These are phyloP conservation scores for Populus pruinosa DNA, from an alignment of 345 rosid species.

Conservation along the genomic window DNA sequence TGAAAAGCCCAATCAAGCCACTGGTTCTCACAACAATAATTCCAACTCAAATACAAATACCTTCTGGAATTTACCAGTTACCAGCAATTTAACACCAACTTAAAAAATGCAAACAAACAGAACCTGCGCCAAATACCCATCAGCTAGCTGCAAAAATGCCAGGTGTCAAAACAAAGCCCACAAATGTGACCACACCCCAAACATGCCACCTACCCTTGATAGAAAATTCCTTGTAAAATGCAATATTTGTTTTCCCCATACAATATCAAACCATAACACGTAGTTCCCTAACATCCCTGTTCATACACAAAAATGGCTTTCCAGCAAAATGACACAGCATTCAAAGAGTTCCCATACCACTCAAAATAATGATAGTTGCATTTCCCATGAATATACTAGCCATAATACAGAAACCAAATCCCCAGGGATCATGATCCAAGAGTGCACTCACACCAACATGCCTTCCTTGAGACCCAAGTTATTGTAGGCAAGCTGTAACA, in stretches of 20 bases:
- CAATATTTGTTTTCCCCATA: conserved; percentile 2
- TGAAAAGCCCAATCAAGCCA: conserved; percentile 13
- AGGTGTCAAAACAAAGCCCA: background rate
- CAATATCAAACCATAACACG: conserved; percentile 14
- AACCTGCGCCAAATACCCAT: conserved; percentile 2
- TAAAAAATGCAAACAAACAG: conserved; percentile 5
- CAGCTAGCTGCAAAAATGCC: conserved; percentile 11
- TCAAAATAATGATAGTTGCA: conserved; percentile 9
- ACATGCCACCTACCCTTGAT: conserved; percentile 2
- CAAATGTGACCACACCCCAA: conserved; percentile 1
- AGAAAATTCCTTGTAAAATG: conserved; percentile 8
- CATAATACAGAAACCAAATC: conserved; percentile 24
- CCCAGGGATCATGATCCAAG: conserved; percentile 37
- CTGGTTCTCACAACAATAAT: background rate
- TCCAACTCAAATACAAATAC: conserved; percentile 14
- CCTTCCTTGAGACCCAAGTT: conserved; percentile 68
- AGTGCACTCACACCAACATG: conserved; percentile 50
- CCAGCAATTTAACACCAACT: conserved; percentile 14
- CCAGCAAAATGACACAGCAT: conserved; percentile 20
- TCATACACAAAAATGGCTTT: conserved; percentile 13
- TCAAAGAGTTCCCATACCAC: conserved; percentile 5
- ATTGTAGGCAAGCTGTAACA: conserved; percentile 62
- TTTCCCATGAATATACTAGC: conserved; percentile 30
- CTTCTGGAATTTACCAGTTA: conserved; percentile 12
- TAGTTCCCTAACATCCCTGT: background rate